Conservation (phyloP, 2,329 filamentous ascomycete genomes). For the Fusarium sp. region DNA sequence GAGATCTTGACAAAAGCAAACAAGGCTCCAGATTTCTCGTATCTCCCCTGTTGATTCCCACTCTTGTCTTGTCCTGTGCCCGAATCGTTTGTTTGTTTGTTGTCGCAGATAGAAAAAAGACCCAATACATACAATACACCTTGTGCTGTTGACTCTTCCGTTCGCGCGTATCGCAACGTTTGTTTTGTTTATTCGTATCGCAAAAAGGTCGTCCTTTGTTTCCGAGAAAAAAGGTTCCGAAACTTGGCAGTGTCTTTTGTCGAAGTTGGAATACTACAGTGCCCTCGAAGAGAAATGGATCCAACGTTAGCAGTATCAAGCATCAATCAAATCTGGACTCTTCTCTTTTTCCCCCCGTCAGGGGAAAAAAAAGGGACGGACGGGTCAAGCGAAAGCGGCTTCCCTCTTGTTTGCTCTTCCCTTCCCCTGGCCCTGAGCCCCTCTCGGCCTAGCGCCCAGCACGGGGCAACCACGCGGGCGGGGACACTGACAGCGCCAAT, state of each 20-base stretch:
- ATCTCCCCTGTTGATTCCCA: not conserved
- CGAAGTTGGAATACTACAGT: not conserved
- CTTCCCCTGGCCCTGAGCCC: constrained; percentile 30
- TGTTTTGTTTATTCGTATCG: constrained; percentile 22
- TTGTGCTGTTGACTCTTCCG: constrained; percentile 6
- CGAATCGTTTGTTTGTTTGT: not conserved
- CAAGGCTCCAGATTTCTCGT: not conserved
- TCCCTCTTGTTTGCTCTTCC: constrained; percentile 2
- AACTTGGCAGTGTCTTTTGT: not conserved
- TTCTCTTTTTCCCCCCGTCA: constrained; percentile 40
- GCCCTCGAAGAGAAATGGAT: constrained; percentile 2
- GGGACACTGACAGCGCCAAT: constrained; percentile 20
- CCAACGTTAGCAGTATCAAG: constrained; percentile 1
- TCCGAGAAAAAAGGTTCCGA: not conserved
- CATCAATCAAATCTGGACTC: constrained; percentile 1
- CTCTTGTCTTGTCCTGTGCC: not conserved
- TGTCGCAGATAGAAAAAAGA: not conserved
- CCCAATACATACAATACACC: constrained; percentile 13
- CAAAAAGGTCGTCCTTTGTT: constrained; percentile 5
- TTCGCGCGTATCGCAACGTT: constrained; percentile 12
- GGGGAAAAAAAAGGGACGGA: constrained; percentile 38
- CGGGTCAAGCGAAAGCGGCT: constrained; percentile 22
- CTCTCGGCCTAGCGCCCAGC: constrained; percentile 38
- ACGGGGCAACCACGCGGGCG: constrained; percentile 37
- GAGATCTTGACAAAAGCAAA: not conserved